phyloP scores from a whole-genome alignment of 257 asterid species.

The Solanum raphanifolium region DNA sequence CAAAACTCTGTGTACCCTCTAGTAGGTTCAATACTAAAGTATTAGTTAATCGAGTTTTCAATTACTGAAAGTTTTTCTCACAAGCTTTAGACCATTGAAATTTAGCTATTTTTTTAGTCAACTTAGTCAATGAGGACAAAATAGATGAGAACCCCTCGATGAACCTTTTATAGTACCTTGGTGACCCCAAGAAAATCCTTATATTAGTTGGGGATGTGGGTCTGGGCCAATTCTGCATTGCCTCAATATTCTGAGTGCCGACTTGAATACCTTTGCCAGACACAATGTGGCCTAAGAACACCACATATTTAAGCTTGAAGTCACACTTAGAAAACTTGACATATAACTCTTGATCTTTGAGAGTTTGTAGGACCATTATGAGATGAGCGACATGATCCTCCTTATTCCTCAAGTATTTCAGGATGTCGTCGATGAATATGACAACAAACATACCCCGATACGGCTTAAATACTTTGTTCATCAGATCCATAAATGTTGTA shows the following conservation, averaged over 20 bases:
- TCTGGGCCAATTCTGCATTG: too few species aligned
- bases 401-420: too few species aligned
- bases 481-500: too few species aligned
- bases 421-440: not conserved
- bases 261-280: not conserved
- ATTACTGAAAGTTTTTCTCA: too few species aligned
- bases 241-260: not conserved
- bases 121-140: not conserved
- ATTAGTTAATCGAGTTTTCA: too few species aligned
- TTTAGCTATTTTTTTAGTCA: not conserved
- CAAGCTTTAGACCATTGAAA: too few species aligned
- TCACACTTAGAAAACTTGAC: too few species aligned
- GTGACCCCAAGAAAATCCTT: not conserved
- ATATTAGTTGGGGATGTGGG: not conserved
- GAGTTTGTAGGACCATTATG: not conserved
- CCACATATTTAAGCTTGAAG: accelerated
- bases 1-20: not conserved
- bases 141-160: too few species aligned
- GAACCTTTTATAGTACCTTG: not conserved
- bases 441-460: not conserved
- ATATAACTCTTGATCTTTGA: not conserved
- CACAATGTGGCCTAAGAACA: too few species aligned
- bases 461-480: too few species aligned
- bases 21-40: not conserved
- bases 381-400: not conserved